Percentiles rank a stretch among this genome's conserved stretches.
These are phyloP conservation scores for Hygrophoropsis aurantiaca DNA, from an alignment of 768 basidiomycete species.

Conservation along the genomic window DNA sequence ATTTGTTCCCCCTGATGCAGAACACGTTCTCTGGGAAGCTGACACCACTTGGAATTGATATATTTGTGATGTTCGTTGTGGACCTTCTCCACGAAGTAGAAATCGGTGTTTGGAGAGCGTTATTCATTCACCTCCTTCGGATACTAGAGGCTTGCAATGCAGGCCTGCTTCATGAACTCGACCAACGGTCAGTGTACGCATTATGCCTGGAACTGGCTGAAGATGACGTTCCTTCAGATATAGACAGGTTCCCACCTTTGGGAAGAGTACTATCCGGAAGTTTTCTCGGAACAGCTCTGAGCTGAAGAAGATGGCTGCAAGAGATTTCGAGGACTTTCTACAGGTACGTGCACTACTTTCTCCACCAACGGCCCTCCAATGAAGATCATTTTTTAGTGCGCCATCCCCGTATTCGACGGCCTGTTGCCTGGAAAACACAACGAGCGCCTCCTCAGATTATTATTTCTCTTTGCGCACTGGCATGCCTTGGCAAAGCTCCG, in stretches of 20 bases:
- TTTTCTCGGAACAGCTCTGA: conserved; percentile 31
- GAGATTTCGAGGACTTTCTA: conserved; percentile 37
- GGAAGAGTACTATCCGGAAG: conserved; percentile 25
- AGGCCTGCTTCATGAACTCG: conserved; percentile 11
- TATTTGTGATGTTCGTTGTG: conserved; percentile 19
- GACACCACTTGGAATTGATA: conserved; percentile 13
- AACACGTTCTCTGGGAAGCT: conserved; percentile 26
- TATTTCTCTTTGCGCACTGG: conserved; percentile 21
- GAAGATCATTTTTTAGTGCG: conserved; percentile 17
- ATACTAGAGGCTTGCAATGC: conserved; percentile 14
- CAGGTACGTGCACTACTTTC: conserved; percentile 17
- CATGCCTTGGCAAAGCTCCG: conserved; percentile 26
- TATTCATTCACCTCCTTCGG: conserved; percentile 26
- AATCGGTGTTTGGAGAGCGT: conserved; percentile 28
- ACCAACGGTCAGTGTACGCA: conserved; percentile 6
- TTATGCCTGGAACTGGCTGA: background rate
- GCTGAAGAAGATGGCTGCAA: conserved; percentile 34
- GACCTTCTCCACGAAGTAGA: conserved; percentile 34
- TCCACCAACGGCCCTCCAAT: too few relatives aligned
- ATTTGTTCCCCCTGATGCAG: conserved; percentile 11
- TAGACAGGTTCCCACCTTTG: conserved; percentile 29
- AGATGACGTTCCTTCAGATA: conserved; percentile 22
- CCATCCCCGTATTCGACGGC: conserved; percentile 33
- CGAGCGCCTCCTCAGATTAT: conserved; percentile 11
- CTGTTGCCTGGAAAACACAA: conserved; percentile 20